Percentiles rank a stretch among this genome's conserved stretches.
These are phyloP conservation scores for Brettanomyces bruxellensis DNA, from an alignment of 805 yeast genomes.

Conservation along the genomic window DNA sequence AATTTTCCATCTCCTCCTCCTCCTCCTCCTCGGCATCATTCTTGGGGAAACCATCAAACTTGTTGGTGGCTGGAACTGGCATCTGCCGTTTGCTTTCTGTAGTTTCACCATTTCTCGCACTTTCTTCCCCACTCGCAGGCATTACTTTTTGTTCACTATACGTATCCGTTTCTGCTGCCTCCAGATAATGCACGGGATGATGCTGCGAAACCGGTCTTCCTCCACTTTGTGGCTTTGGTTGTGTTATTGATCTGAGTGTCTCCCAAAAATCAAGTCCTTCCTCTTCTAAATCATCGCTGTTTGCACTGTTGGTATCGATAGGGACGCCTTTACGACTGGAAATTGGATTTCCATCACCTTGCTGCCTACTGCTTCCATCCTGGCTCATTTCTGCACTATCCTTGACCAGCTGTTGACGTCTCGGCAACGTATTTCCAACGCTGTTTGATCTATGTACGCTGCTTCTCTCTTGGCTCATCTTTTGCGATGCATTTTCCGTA, in stretches of 20 bases:
- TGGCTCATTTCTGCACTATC: neutral
- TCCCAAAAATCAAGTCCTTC: conserved; percentile 70
- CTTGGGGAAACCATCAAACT: conserved; percentile 5
- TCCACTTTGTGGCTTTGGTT: conserved; percentile 21
- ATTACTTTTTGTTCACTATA: neutral
- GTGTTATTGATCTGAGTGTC: conserved; percentile 49
- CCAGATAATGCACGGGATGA: conserved; percentile 39
- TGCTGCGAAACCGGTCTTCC: conserved; percentile 42
- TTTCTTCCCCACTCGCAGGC: neutral
- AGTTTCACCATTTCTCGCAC: too few relatives aligned
- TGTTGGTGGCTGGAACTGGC: neutral
- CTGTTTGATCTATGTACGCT: neutral
- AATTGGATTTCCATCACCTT: neutral
- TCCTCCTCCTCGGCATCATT: conserved; percentile 14
- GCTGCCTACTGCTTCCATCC: neutral
- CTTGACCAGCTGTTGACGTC: neutral
- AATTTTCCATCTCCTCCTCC: conserved; percentile 22
- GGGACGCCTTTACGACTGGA: neutral
- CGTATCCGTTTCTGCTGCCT: conserved; percentile 12
- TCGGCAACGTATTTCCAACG: neutral
- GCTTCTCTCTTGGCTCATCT: neutral
- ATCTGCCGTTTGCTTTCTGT: too few relatives aligned
- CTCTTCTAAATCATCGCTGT: conserved; percentile 43
- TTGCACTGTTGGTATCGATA: neutral
- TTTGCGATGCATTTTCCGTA: neutral